Evolutionary conservation across 768 basidiomycete species (phyloP), one percentile per base, ranked within the genome.

Genomic region (Suillus subalutaceus): DNA sequence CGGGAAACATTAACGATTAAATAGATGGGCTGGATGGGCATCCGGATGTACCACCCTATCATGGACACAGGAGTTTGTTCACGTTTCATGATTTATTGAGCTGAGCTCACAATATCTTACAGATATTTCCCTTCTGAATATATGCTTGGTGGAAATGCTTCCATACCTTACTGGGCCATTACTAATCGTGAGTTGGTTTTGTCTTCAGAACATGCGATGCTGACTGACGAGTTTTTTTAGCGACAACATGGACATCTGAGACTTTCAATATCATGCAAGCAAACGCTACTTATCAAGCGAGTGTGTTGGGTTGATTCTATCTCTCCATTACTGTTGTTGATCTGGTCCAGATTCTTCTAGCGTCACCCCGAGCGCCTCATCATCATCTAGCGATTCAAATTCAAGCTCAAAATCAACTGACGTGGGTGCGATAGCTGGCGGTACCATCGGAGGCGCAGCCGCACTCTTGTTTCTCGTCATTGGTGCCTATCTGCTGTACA

Each of bases 91-190:
- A 12, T 7, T 9, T 13, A 8, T 30, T 30, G 35, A 35, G 12
- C 55, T n/a, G 20, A 5, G 30, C 20, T 62, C 20, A 64, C 10
- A 46, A 23, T 18, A n/a, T 53, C 64, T 62, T 16, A 6, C 43
- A 69, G 70, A 16, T 78, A 77, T 52, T 87, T 82, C 66, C 86
- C 85, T n/a, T 63, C 73, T 3, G 74, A 77, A 32, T 71, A 79
- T 37, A 67, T 74, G 2, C 70, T 84, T 9, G 72, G 76, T 1
- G 57, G 67, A 7, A 74, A 72, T 30, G 71, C 71, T 15, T 74
- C 75, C 0, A 82, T 88, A 57, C 86, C 86, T 32, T 77, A 67
- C 62, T 88, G 85, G 81, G 85, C 86, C 15, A 73, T 65, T 1
- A 73, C 53, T n/a, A 48, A 86, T 72, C 85, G 86, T 87, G 72